These are phyloP conservation scores for Calonectria pseudoturangicola DNA, from an alignment of 2,329 filamentous ascomycete species.

Conservation along the genomic window DNA sequence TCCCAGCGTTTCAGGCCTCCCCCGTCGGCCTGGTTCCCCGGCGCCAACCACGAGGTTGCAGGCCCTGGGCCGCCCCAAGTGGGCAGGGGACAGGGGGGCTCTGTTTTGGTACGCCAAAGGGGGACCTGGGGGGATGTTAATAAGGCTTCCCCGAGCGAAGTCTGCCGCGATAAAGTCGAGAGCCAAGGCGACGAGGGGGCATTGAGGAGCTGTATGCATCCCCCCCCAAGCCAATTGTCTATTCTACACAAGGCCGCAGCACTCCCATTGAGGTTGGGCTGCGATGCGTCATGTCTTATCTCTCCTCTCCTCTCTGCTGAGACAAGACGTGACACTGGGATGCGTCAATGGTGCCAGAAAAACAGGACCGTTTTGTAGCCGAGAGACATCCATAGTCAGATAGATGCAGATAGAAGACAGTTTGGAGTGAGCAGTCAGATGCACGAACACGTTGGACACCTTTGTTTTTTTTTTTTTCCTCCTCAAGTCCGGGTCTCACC, in stretches of 20 bases:
- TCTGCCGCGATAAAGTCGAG: neutral
- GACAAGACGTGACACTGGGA: conserved; percentile 32
- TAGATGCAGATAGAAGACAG: conserved; percentile 17
- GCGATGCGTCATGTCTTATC: conserved; percentile 4
- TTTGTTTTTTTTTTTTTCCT: neutral
- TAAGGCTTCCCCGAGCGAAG: neutral
- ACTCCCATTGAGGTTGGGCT: neutral
- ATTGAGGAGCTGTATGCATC: neutral
- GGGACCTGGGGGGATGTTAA: conserved; percentile 2
- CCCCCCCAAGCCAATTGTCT: neutral
- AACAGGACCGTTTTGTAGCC: conserved; percentile 11
- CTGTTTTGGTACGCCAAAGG: conserved; percentile 6
- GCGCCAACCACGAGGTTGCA: conserved; percentile 35
- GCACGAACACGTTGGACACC: conserved; percentile 25
- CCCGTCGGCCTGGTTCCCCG: conserved; percentile 25
- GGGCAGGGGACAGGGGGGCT: conserved; percentile 35
- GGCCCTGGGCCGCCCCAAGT: conserved; percentile 35
- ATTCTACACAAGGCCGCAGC: neutral
- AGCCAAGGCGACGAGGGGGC: neutral
- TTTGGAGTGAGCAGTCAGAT: conserved; percentile 22
- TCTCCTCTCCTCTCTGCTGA: conserved; percentile 21
- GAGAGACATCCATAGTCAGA: conserved; percentile 16
- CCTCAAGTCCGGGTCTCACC: neutral
- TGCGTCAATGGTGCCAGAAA: conserved; percentile 31
- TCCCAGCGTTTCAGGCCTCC: conserved; percentile 34